These are phyloP conservation scores for Cryptosporidium sp. DNA, from an alignment of 169 alveolate species.

Conservation along the genomic window DNA sequence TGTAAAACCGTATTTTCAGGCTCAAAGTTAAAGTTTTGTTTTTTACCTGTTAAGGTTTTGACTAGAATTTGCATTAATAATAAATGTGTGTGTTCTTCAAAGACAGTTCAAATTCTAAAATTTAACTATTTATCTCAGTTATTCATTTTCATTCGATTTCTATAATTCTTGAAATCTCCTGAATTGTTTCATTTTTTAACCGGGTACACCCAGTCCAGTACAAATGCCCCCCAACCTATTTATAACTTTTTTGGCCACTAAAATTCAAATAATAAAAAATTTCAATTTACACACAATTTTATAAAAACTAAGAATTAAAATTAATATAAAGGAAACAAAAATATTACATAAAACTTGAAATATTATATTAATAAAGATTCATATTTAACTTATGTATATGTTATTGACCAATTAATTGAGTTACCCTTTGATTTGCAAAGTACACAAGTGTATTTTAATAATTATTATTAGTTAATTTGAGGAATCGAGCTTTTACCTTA, in stretches of 20 bases:
- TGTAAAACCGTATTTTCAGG: constrained; percentile 93
- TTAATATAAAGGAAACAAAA: neutral
- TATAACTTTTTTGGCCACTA: neutral
- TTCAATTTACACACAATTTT: neutral
- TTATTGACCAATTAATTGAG: neutral
- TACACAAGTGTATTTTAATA: neutral
- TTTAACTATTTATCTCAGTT: neutral
- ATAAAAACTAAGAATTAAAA: neutral
- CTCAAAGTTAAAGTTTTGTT: constrained; percentile 93
- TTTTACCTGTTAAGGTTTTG: constrained; percentile 94
- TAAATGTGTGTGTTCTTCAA: neutral
- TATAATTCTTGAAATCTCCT: neutral
- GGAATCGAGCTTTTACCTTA: neutral
- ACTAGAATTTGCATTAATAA: constrained; percentile 89
- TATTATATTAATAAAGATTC: neutral
- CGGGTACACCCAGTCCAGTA: neutral
- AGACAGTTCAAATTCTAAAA: neutral
- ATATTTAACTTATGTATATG: neutral
- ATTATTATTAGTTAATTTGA: neutral
- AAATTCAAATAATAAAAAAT: neutral
- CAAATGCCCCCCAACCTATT: neutral
- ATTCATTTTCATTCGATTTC: neutral
- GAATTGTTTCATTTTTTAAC: neutral
- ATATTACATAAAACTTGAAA: neutral
- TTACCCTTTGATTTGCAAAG: neutral